Percentiles rank a stretch among this genome's conserved stretches.
phyloP scores from a whole-genome alignment of 2,329 filamentous ascomycete genomes.

The Capronia coronata region DNA sequence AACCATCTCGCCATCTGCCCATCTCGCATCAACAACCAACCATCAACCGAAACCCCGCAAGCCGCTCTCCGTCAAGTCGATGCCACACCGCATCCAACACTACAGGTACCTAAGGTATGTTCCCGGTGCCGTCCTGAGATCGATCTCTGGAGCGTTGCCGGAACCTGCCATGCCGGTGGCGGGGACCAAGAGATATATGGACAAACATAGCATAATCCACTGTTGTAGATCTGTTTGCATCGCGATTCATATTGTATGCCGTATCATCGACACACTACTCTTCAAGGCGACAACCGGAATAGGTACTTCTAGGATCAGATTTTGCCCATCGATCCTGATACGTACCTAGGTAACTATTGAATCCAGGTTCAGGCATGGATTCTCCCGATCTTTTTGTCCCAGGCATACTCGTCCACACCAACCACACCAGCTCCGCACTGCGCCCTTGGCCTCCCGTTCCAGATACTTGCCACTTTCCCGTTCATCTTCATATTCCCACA shows the following conservation, averaged over 20 bases:
- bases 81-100: not conserved
- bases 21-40: not conserved
- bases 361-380: conserved; percentile 8
- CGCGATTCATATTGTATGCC: too few species aligned
- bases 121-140: too few species aligned
- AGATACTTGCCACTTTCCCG: conserved; percentile 59
- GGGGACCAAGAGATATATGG: too few species aligned
- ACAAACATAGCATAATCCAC: too few species aligned
- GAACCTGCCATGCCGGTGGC: too few species aligned
- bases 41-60: not conserved
- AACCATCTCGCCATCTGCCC: not conserved
- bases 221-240: too few species aligned
- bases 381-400: conserved; percentile 42
- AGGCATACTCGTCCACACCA: conserved; percentile 80
- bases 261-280: too few species aligned
- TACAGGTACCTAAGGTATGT: too few species aligned
- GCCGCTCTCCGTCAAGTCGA: too few species aligned
- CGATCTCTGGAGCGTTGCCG: not conserved
- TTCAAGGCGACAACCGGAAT: too few species aligned
- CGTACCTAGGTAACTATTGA: not conserved
- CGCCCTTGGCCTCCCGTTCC: conserved; percentile 61
- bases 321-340: too few species aligned
- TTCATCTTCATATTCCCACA: conserved; percentile 80
- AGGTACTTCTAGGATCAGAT: too few species aligned
- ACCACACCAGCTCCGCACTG: conserved; percentile 75